Conservation (phyloP, 2,329 filamentous ascomycete genomes). For the Fusarium marasasianum region DNA sequence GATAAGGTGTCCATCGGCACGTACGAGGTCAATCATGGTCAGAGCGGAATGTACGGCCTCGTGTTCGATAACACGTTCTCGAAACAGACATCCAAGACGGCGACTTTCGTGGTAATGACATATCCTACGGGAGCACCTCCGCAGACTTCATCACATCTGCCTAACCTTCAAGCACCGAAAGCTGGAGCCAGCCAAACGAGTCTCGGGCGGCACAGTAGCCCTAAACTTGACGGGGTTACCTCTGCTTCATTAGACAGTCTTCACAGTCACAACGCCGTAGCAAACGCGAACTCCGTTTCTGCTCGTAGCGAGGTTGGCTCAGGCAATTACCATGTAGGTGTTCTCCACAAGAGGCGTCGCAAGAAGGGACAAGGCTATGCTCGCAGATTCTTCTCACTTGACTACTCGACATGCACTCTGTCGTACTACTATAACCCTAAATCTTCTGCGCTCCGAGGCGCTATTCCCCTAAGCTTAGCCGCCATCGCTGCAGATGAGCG, state of each 20-base stretch:
- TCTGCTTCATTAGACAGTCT: constrained; percentile 70
- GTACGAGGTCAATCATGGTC: constrained; percentile 77
- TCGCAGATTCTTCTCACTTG: constrained; percentile 92
- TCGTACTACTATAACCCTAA: constrained; percentile 97
- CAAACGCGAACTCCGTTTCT: constrained; percentile 60
- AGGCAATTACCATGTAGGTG: constrained; percentile 79
- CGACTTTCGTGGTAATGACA: constrained; percentile 92
- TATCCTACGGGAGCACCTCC: constrained; percentile 86
- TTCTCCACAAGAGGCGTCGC: constrained; percentile 86
- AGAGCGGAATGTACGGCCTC: constrained; percentile 93
- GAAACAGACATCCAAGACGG: constrained; percentile 92
- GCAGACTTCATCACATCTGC: constrained; percentile 76
- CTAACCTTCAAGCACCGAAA: constrained; percentile 60
- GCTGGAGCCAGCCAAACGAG: constrained; percentile 59
- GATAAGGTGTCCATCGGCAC: constrained; percentile 94
- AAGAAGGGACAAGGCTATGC: constrained; percentile 96
- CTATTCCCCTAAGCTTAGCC: constrained; percentile 90
- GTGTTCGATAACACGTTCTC: constrained; percentile 99
- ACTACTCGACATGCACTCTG: constrained; percentile 91
- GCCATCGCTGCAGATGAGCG: constrained; percentile 91
- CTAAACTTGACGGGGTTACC: constrained; percentile 54
- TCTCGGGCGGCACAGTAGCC: constrained; percentile 59
- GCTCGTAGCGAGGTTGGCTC: constrained; percentile 60
- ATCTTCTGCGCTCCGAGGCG: constrained; percentile 89
- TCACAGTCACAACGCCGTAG: constrained; percentile 59